phyloP scores from a whole-genome alignment of 1,139 yeast genomes.

The Candida frijolesensis region DNA sequence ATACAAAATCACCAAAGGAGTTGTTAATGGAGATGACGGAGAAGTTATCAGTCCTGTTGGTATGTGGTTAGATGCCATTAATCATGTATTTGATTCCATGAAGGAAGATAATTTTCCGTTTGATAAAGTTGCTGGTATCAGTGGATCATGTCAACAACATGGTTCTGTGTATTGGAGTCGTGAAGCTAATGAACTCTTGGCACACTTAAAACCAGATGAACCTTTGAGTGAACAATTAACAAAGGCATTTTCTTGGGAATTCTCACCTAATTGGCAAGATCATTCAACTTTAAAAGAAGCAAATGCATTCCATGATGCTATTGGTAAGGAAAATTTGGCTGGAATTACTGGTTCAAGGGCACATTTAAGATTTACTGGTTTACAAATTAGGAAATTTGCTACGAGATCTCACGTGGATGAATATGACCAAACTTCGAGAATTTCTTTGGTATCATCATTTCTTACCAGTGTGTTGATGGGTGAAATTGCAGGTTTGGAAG shows the following conservation, averaged over 20 bases:
- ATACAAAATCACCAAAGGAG: slow-evolving; percentile 74
- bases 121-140: slow-evolving; percentile 61
- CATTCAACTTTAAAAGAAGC: slow-evolving; percentile 81
- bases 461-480: slow-evolving; percentile 74
- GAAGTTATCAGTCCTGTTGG: slow-evolving; percentile 77
- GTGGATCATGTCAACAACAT: slow-evolving; percentile 93
- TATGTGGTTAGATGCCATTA: slow-evolving; percentile 89
- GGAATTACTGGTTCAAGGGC: slow-evolving; percentile 81
- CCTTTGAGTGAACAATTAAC: slow-evolving; percentile 48
- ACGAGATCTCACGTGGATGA: slow-evolving; percentile 50
- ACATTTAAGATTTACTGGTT: slow-evolving; percentile 87
- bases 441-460: slow-evolving; percentile 79
- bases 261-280: slow-evolving; percentile 94
- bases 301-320: slow-evolving; percentile 57
- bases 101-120: slow-evolving; percentile 57
- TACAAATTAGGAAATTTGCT: slow-evolving; percentile 79
- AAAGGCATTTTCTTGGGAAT: slow-evolving; percentile 58
- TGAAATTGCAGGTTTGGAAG: slow-evolving; percentile 63
- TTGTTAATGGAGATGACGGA: slow-evolving; percentile 50
- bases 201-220: slow-evolving; percentile 23
- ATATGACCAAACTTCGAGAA: slow-evolving; percentile 59
- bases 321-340: slow-evolving; percentile 66
- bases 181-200: slow-evolving; percentile 44
- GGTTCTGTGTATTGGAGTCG: slow-evolving; percentile 83
- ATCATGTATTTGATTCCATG: slow-evolving; percentile 61